These are phyloP conservation scores for Trametes versicolor DNA, from an alignment of 1,284 basidiomycete species.

Conservation along the genomic window DNA sequence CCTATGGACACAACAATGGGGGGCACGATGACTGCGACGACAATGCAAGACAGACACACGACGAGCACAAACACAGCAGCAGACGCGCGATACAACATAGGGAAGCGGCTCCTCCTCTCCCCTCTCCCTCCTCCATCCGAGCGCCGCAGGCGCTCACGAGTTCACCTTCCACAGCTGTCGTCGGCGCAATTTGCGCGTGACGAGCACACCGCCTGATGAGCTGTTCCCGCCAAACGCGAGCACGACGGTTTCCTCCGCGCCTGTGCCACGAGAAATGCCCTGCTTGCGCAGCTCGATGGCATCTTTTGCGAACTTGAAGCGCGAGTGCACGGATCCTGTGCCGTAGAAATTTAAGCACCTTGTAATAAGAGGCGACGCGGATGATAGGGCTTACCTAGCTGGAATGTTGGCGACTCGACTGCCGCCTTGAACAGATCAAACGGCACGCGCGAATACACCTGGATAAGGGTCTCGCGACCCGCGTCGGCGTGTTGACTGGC, in stretches of 20 bases:
- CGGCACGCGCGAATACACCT: constrained; percentile 78
- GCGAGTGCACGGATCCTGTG: constrained; percentile 80
- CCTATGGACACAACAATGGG: constrained; percentile 33
- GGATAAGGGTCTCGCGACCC: constrained; percentile 73
- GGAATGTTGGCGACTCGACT: constrained; percentile 79
- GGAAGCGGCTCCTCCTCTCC: constrained; percentile 2
- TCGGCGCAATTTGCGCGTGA: constrained; percentile 87
- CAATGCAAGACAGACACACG: constrained; percentile 30
- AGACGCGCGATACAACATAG: constrained; percentile 20
- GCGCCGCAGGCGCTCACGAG: constrained; percentile 27
- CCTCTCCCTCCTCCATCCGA: not conserved
- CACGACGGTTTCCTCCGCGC: constrained; percentile 85
- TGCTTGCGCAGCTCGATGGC: constrained; percentile 83
- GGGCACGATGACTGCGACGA: constrained; percentile 26
- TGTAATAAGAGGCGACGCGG: not conserved
- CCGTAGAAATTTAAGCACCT: constrained; percentile 7
- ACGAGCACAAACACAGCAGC: constrained; percentile 34
- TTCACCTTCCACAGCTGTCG: constrained; percentile 89
- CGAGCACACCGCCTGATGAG: constrained; percentile 81
- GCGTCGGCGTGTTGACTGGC: constrained; percentile 48
- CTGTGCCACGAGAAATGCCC: constrained; percentile 66
- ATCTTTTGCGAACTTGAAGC: constrained; percentile 91
- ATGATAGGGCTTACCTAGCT: constrained; percentile 66
- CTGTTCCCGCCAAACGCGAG: constrained; percentile 81
- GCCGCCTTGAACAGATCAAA: constrained; percentile 86